Conservation (phyloP, 2,329 filamentous ascomycete species). For the Orbilia blumenaviensis region DNA sequence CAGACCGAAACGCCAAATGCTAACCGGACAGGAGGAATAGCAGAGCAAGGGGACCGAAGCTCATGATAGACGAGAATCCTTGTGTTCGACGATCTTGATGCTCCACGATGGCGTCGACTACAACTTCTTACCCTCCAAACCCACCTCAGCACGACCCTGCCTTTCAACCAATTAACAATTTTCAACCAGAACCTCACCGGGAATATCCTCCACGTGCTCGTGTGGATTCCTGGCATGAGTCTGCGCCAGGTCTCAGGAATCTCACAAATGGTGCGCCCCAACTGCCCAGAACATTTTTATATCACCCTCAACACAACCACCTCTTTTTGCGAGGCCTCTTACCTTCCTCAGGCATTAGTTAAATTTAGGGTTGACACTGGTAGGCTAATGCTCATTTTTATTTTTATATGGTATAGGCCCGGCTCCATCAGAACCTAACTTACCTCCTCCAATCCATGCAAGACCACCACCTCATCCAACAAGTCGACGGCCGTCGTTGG, state of each 20-base stretch:
- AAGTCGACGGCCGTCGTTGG: constrained; percentile 49
- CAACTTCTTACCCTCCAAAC: constrained; percentile 52
- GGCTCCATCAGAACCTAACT: constrained; percentile 41
- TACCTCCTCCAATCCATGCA: constrained; percentile 53
- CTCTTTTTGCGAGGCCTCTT: constrained; percentile 28
- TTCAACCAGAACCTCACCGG: constrained; percentile 50
- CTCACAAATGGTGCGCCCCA: constrained; percentile 53
- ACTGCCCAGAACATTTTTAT: constrained; percentile 47
- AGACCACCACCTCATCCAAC: constrained; percentile 39
- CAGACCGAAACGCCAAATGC: constrained; percentile 19
- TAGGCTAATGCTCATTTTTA: constrained; percentile 46
- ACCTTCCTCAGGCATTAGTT: constrained; percentile 31
- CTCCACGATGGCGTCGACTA: constrained; percentile 50
- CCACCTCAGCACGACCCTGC: constrained; percentile 51
- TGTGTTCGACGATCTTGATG: constrained; percentile 39
- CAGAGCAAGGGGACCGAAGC: constrained; percentile 32
- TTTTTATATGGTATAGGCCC: constrained; percentile 50
- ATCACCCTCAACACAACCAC: constrained; percentile 53
- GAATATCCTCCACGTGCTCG: constrained; percentile 52
- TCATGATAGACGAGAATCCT: constrained; percentile 44
- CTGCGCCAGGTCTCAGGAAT: constrained; percentile 50
- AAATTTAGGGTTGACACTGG: constrained; percentile 39
- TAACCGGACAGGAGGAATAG: constrained; percentile 25
- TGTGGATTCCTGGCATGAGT: constrained; percentile 52
- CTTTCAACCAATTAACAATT: constrained; percentile 53